These are phyloP conservation scores for Orychophragmus violaceus DNA, from an alignment of 345 rosid genomes.

Conservation along the genomic window DNA sequence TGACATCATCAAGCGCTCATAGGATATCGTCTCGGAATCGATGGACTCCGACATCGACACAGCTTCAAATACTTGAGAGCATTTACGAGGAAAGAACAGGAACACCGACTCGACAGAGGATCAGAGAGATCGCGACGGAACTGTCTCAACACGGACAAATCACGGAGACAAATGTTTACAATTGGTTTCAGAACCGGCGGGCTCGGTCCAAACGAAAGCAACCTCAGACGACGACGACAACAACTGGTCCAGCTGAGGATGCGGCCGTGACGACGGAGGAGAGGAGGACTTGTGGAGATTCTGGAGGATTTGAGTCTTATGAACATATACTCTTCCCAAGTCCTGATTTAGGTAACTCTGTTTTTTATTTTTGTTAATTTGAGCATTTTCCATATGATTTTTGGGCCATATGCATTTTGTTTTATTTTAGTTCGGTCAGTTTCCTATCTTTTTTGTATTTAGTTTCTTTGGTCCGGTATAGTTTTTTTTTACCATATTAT, in stretches of 20 bases:
- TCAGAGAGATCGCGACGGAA: conserved; percentile 48
- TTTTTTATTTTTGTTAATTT: not conserved
- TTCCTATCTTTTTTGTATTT: not conserved
- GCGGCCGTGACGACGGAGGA: conserved; percentile 31
- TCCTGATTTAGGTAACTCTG: conserved; percentile 34
- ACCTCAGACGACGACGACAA: conserved; percentile 1
- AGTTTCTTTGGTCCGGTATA: not conserved
- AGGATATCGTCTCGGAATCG: conserved; percentile 57
- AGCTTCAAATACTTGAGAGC: conserved; percentile 57
- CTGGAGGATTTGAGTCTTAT: conserved; percentile 28
- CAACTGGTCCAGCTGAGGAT: conserved; percentile 11
- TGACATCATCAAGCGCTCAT: conserved; percentile 34
- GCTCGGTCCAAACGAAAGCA: conserved; percentile 68
- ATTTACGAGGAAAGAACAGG: conserved; percentile 47
- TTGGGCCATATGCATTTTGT: not conserved
- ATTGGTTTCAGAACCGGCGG: conserved; percentile 77
- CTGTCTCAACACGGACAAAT: conserved; percentile 57
- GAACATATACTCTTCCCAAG: conserved; percentile 30
- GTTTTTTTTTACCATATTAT: not conserved
- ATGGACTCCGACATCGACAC: conserved; percentile 60
- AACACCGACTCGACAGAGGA: conserved; percentile 51
- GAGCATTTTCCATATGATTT: not conserved
- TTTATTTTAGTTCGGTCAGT: not conserved
- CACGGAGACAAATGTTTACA: conserved; percentile 65
- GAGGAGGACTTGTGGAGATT: conserved; percentile 31